phyloP scores from a whole-genome alignment of 179 eudicot genomes.

The Gypsophila paniculata region DNA sequence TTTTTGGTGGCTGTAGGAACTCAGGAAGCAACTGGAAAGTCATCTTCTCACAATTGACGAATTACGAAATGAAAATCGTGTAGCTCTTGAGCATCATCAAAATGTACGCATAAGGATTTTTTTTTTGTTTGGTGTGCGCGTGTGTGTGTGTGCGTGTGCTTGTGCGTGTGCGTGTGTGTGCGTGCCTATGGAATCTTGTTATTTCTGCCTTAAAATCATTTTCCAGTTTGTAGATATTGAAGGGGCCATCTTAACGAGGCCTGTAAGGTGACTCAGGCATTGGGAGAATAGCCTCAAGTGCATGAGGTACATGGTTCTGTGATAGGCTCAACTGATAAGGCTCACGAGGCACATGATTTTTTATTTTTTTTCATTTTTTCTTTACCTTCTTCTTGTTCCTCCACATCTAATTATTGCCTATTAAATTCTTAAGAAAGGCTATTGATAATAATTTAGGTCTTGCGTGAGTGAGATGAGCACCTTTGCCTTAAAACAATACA shows the following conservation, averaged over 20 bases:
- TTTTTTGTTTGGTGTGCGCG: not conserved
- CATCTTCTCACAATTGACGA: slow-evolving; percentile 62
- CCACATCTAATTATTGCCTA: not conserved
- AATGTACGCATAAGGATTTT: slow-evolving; percentile 43
- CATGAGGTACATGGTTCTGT: too few species aligned
- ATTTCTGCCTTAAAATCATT: not conserved
- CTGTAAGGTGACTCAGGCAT: not conserved
- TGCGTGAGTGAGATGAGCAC: not conserved
- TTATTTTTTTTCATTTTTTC: not conserved
- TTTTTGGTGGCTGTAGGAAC: slow-evolving; percentile 47
- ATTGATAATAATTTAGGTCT: not conserved
- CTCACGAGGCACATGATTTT: not conserved
- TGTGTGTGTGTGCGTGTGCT: too few species aligned
- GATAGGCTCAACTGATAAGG: not conserved
- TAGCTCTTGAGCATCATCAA: slow-evolving; percentile 62
- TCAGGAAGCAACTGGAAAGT: slow-evolving; percentile 80
- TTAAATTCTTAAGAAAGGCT: not conserved
- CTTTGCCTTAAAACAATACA: not conserved
- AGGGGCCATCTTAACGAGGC: not conserved
- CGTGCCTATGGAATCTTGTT: not conserved
- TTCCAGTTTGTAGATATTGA: not conserved
- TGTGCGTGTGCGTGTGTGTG: too few species aligned
- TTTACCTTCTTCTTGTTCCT: not conserved
- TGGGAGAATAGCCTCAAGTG: not conserved
- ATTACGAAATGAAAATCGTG: slow-evolving; percentile 62